phyloP scores from a whole-genome alignment of 768 basidiomycete genomes.

The Suillus placidus region DNA sequence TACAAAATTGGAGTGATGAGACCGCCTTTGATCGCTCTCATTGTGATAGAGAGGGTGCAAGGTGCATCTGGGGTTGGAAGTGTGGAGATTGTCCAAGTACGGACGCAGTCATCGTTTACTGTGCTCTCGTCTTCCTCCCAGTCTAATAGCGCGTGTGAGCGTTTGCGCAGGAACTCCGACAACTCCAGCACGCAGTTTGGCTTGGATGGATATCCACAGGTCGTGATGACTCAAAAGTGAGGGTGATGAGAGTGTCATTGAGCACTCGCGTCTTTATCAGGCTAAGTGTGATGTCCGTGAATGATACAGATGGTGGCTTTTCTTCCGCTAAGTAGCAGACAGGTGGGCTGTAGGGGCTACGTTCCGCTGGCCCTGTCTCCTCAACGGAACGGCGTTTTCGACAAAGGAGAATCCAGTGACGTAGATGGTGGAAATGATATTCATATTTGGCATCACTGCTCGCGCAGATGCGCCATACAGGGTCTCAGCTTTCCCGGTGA shows the following conservation, averaged over 20 bases:
- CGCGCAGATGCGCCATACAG: conserved; percentile 51
- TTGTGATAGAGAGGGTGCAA: conserved; percentile 47
- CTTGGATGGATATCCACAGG: conserved; percentile 37
- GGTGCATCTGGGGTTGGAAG: conserved; percentile 19
- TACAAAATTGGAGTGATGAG: conserved; percentile 60
- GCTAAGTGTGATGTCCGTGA: conserved; percentile 34
- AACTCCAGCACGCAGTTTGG: conserved; percentile 60
- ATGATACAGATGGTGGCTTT: conserved; percentile 26
- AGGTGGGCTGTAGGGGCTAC: conserved; percentile 63
- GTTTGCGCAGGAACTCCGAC: conserved; percentile 48
- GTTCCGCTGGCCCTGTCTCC: conserved; percentile 37
- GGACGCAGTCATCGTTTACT: conserved; percentile 62
- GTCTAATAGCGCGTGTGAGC: conserved; percentile 54
- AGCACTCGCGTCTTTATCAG: conserved; percentile 24
- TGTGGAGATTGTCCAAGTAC: conserved; percentile 64
- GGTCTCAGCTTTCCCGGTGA: conserved; percentile 58
- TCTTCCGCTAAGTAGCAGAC: conserved; percentile 56
- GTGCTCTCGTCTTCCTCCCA: conserved; percentile 40
- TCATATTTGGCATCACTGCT: conserved; percentile 50
- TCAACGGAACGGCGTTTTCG: conserved; percentile 54
- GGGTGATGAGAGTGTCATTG: conserved; percentile 49
- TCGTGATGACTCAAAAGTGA: conserved; percentile 48
- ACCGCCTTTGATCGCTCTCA: conserved; percentile 56
- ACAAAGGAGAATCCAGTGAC: conserved; percentile 58
- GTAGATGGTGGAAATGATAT: conserved; percentile 49